Evolutionary conservation across 495 filamentous ascomycete species (phyloP).

Genomic region (Penicillium angulare): DNA sequence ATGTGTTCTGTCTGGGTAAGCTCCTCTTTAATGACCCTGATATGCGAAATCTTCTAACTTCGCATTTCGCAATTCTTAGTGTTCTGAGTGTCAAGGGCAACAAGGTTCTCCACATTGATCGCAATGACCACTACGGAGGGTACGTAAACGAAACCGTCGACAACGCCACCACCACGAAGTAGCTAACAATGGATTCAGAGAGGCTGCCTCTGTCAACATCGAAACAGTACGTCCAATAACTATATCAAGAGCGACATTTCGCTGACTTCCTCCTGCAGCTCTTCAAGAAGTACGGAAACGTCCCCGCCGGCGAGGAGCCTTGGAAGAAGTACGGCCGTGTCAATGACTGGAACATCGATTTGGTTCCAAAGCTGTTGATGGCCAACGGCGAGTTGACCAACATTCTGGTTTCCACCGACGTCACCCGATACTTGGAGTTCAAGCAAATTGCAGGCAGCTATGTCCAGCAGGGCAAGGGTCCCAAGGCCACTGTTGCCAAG

Average conservation of each 20-base stretch:
- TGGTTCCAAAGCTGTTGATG: constrained; percentile 98
- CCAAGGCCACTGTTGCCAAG: constrained; percentile 89
- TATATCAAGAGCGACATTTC: neutral
- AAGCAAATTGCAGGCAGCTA: constrained; percentile 98
- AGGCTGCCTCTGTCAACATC: constrained; percentile 92
- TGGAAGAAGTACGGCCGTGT: constrained; percentile 95
- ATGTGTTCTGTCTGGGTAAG: constrained; percentile 95
- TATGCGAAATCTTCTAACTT: neutral
- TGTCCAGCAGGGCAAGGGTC: constrained; percentile 80
- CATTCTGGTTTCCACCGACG: constrained; percentile 93
- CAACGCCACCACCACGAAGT: constrained; percentile 11
- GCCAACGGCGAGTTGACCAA: constrained; percentile 97
- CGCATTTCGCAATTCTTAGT: constrained; percentile 40
- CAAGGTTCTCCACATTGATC: constrained; percentile 98
- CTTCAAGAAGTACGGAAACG: constrained; percentile 93
- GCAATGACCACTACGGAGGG: constrained; percentile 99
- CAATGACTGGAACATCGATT: constrained; percentile 99
- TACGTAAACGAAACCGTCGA: constrained; percentile 52
- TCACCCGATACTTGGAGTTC: constrained; percentile 97
- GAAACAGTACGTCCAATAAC: constrained; percentile 63
- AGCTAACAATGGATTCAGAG: constrained; percentile 52
- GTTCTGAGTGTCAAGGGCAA: constrained; percentile 98
- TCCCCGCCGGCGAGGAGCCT: constrained; percentile 75
- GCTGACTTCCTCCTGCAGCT: constrained; percentile 53
- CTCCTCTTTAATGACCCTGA: neutral